Base-by-base conservation (phyloP, 1,284 basidiomycete species). In the Cutaneotrichosporon mucoides region DNA sequence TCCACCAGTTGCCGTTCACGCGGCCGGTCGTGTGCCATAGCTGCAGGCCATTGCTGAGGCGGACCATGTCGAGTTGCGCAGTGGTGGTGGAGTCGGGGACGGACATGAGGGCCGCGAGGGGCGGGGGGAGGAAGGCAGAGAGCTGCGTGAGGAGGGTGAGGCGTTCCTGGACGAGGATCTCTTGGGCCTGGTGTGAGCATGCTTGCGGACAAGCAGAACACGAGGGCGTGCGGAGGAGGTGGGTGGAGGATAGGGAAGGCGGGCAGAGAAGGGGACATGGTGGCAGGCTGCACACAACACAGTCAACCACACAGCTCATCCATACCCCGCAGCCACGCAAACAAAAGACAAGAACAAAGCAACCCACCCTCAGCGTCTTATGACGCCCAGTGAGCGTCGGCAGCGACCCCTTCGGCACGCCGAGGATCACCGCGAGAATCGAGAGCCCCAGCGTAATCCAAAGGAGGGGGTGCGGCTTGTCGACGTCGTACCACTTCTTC, bases 311-410 rank as follows among this genome's bases (percentile, higher is more conserved):
- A 24, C 24, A 24, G 2, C 24, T 24, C 24, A 24, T 3, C 24
- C 24, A 24, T 2, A 2, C 24, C 24, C 24, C 24, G 24, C 24
- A 24, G 24, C 24, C 24, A 24, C 24, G 24, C 24, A 24, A 24
- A 24, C 36, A 24, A 40, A 34, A 12, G 46, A 47, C 38, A 34
- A 4, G 33, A 2, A 1, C 13, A 1, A 6, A 42, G n/a, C 6
- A 5, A 72, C 75, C 65, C 62, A 76, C 75, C 6, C 75, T 53
- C 11, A 76, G 57, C 5, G 65, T 70, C 49, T 66, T 67, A 61
- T 76, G 75, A n/a, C 75, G 56, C 0, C 75, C 73, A 0, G 73
- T 76, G 15, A 76, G 35, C 9, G 75, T 75, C 15, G 73, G 75
- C 15, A 76, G 56, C 36, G 57, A 50, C 3, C 73, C 73, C 59